Evolutionary conservation across 805 yeast species (phyloP), one percentile per base, ranked within the genome.

Genomic region (Pichia nakasei): DNA sequence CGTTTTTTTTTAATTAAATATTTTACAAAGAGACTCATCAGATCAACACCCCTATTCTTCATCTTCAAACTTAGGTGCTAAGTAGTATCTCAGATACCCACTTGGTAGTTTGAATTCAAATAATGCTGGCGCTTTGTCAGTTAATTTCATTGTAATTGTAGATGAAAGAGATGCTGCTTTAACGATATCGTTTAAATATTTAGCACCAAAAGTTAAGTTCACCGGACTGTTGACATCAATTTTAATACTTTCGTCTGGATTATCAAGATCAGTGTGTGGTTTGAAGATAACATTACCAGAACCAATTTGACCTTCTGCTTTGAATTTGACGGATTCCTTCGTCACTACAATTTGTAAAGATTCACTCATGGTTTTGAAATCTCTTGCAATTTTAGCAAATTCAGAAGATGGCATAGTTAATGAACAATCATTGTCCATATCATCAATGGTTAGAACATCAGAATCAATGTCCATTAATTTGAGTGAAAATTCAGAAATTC

Each of bases 31-130:
- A 35, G 26, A 19, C 22, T 22, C 13, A 24, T 24, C 15, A 33
- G 26, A 13, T n/a, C 9, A 21, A n/a, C 15, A 13, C 29, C 41
- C 26, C 59, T 68, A 78, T 52, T 85, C 93, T 51, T 85, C 95
- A 51, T 89, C 97, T 52, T 85, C 96, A 63, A 93, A 87, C 75
- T 93, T 91, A 48, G 98, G 98, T 55, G 98, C 98, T 64, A 93
- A 76, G 76, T 85, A 93, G 77, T 85, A 93, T 64, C 96, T 82
- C 64, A 93, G 72, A 67, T 86, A 85, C 43, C 98, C 98, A 64
- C 91, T 84, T 50, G 87, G 81, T 60, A 93, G 72, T 66, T 82
- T 83, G 69, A 82, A 93, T 69, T 91, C 97, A 60, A 93, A 87
- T 63, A 88, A 70, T 35, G 97, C 95, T 29, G 98, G 98, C 15